A percentile compares a stretch with the other conserved stretches of the same genome.
Conservation (phyloP, 352 stramenopile species). For the Globisporangium middletonii region DNA sequence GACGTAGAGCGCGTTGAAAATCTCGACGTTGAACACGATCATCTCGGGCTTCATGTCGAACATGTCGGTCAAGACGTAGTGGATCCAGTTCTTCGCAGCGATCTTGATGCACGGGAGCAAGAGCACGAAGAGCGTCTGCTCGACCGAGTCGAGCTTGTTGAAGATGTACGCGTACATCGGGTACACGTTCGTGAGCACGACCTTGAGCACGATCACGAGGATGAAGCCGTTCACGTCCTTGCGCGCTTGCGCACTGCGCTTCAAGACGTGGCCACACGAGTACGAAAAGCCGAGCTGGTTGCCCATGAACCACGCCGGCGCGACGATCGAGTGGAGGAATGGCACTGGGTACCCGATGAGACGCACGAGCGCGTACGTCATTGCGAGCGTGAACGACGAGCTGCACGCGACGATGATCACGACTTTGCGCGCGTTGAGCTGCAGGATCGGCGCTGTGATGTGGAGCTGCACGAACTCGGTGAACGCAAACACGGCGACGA, state of each 20-base stretch:
- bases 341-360: conserved; percentile 24
- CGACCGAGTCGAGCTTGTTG: conserved; percentile 4
- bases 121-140: conserved; percentile 17
- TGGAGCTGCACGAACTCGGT: not conserved
- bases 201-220: not conserved
- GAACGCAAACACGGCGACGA: not conserved
- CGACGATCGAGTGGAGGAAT: conserved; percentile 22
- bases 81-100: conserved; percentile 8
- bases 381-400: not conserved
- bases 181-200: conserved; percentile 17
- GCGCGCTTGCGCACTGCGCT: conserved; percentile 6
- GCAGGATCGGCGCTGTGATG: not conserved
- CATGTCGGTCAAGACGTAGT: conserved; percentile 1
- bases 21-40: conserved; percentile 46
- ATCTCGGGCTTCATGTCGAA: conserved; percentile 33
- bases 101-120: conserved; percentile 29
- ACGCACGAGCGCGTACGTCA: not conserved
- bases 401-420: not conserved
- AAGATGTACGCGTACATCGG: conserved; percentile 28
- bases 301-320: not conserved
- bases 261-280: conserved; percentile 8
- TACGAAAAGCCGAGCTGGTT: conserved; percentile 11
- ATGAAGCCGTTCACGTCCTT: not conserved
- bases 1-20: conserved; percentile 47
- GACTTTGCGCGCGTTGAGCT: not conserved